Conservation (phyloP, 2,329 filamentous ascomycete species). For the Trichoderma sp. region DNA sequence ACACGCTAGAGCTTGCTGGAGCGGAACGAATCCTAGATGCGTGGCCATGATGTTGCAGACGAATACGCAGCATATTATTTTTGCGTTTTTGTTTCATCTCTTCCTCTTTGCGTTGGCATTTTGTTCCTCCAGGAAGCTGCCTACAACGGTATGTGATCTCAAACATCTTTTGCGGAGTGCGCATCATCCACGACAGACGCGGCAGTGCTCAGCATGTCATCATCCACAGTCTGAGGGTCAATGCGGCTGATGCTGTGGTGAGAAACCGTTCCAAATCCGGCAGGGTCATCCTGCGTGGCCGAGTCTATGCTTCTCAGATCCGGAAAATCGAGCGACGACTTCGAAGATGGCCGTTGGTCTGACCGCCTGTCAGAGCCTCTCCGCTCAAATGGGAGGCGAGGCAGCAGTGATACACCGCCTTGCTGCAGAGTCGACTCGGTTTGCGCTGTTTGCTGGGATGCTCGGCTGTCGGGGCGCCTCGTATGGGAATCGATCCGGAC, state of each 20-base stretch:
- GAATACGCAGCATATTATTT: background rate
- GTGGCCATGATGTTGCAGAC: background rate
- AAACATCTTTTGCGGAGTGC: constrained; percentile 9
- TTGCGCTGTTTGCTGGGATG: constrained; percentile 19
- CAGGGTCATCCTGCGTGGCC: constrained; percentile 49
- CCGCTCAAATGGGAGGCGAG: constrained; percentile 59
- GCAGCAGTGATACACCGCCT: constrained; percentile 32
- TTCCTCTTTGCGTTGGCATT: background rate
- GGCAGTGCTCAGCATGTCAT: constrained; percentile 55
- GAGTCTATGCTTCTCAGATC: constrained; percentile 50
- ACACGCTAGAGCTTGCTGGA: constrained; percentile 18
- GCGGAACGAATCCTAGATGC: background rate
- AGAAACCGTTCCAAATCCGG: constrained; percentile 59
- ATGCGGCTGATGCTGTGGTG: constrained; percentile 60
- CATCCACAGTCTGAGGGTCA: constrained; percentile 49
- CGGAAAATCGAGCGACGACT: constrained; percentile 54
- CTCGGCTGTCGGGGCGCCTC: constrained; percentile 31
- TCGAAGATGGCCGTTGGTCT: constrained; percentile 53
- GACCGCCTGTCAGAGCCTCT: constrained; percentile 58
- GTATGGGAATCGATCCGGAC: constrained; percentile 36
- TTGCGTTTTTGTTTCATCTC: background rate
- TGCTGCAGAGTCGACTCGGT: constrained; percentile 11
- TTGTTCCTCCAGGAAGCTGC: background rate
- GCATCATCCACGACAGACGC: constrained; percentile 58
- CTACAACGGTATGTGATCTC: background rate